Conservation (phyloP, 352 stramenopile genomes). For the Globisporangium solare region DNA sequence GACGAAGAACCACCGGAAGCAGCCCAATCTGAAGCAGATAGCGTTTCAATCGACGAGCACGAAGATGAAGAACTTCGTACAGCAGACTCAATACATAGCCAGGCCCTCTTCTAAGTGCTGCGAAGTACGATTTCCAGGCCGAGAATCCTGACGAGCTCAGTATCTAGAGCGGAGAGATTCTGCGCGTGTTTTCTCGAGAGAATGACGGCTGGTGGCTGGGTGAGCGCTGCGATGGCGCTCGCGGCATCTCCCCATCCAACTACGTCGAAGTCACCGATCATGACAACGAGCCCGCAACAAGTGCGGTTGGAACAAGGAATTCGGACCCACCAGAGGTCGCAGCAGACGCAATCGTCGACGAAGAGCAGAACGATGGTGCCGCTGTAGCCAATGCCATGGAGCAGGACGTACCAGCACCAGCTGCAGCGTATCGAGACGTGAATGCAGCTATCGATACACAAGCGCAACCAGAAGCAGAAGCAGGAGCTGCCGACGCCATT, state of each 20-base stretch:
- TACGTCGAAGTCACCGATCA: constrained; percentile 27
- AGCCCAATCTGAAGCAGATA: not conserved
- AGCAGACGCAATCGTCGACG: not conserved
- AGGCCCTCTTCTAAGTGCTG: constrained; percentile 17
- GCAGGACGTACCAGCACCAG: not conserved
- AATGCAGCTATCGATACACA: constrained; percentile 4
- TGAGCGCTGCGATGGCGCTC: constrained; percentile 52
- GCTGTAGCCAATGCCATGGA: not conserved
- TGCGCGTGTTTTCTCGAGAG: constrained; percentile 47
- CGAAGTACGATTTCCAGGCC: constrained; percentile 31
- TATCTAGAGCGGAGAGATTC: constrained; percentile 41
- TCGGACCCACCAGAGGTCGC: not conserved
- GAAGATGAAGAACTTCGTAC: not conserved
- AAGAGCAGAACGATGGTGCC: not conserved
- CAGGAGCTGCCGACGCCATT: not conserved
- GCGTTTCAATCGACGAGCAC: not conserved
- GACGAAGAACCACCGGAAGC: constrained; percentile 7
- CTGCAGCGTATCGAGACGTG: constrained; percentile 7
- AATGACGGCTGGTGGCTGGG: constrained; percentile 56
- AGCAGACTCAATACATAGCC: not conserved
- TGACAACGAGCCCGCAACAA: not conserved
- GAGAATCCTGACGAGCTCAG: constrained; percentile 51
- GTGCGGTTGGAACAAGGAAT: not conserved
- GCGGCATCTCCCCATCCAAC: constrained; percentile 52
- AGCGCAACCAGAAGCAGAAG: not conserved